phyloP scores from a whole-genome alignment of 1,139 yeast genomes.

The Protomyces inouyei region DNA sequence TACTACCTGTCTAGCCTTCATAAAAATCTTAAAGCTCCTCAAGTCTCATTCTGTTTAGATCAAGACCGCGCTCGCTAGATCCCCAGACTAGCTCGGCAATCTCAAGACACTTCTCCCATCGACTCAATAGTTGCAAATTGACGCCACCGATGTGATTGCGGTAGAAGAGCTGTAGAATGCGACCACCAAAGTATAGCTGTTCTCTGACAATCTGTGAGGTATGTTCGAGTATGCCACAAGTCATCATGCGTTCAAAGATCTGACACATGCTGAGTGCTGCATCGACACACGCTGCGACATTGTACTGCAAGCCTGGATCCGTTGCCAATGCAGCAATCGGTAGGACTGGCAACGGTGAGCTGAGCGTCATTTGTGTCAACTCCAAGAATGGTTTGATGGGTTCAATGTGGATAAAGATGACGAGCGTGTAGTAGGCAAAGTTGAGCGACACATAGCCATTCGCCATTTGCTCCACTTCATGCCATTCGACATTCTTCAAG shows the following conservation, averaged over 20 bases:
- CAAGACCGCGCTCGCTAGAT: constrained; percentile 1
- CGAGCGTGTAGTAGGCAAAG: not conserved
- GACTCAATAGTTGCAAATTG: not conserved
- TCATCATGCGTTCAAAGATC: not conserved
- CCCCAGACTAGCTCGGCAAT: constrained; percentile 18
- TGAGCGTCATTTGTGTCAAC: not conserved
- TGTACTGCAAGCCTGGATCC: not conserved
- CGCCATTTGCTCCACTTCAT: not conserved
- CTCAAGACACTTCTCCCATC: constrained; percentile 24
- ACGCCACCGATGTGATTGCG: not conserved
- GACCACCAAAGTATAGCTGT: constrained; percentile 14
- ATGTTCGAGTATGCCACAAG: not conserved
- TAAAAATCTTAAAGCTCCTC: not conserved
- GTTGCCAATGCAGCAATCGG: not conserved
- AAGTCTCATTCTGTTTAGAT: constrained; percentile 5
- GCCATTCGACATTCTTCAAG: not conserved
- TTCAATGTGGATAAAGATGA: not conserved
- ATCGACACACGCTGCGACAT: not conserved
- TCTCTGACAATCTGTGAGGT: constrained; percentile 10
- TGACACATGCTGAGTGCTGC: not conserved
- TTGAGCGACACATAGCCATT: not conserved
- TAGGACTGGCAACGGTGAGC: not conserved
- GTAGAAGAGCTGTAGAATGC: constrained; percentile 17
- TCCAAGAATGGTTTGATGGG: not conserved
- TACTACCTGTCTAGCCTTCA: not conserved